Percentiles rank a stretch among this genome's conserved stretches.
Conservation (phyloP, 768 basidiomycete species). For the Boletus coccyginus region DNA sequence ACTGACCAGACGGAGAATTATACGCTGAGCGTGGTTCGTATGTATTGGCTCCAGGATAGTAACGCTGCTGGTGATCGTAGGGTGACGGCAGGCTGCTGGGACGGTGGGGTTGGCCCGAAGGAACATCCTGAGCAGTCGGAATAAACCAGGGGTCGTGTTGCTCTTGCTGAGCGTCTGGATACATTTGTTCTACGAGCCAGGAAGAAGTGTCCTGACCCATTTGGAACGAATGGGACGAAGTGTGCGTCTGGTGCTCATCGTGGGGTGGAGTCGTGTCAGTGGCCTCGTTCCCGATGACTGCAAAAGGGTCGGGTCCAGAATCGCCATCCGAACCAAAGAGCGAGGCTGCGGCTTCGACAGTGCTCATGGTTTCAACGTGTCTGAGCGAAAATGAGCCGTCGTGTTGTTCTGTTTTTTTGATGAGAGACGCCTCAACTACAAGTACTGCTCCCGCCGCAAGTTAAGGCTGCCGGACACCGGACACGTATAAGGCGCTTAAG, state of each 20-base stretch:
- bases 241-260: constrained; percentile 22
- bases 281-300: constrained; percentile 47
- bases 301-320: constrained; percentile 60
- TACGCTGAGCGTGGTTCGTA: constrained; percentile 23
- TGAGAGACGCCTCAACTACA: not conserved
- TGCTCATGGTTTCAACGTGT: constrained; percentile 50
- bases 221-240: constrained; percentile 22
- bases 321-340: constrained; percentile 70
- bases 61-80: constrained; percentile 31
- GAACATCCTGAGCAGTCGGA: constrained; percentile 19
- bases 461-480: not conserved
- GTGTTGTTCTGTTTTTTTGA: constrained; percentile 14
- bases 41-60: constrained; percentile 29
- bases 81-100: constrained; percentile 11
- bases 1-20: constrained; percentile 25
- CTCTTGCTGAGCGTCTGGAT: constrained; percentile 25
- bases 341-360: constrained; percentile 75
- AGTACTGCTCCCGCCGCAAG: not conserved
- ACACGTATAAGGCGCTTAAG: not conserved
- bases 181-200: constrained; percentile 37
- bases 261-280: constrained; percentile 30
- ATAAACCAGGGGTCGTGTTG: constrained; percentile 28
- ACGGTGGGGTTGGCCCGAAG: constrained; percentile 14
- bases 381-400: constrained; percentile 7
- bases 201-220: constrained; percentile 39